Conservation (phyloP, 2,329 filamentous ascomycete species). For the Arthrinium puccinioides region DNA sequence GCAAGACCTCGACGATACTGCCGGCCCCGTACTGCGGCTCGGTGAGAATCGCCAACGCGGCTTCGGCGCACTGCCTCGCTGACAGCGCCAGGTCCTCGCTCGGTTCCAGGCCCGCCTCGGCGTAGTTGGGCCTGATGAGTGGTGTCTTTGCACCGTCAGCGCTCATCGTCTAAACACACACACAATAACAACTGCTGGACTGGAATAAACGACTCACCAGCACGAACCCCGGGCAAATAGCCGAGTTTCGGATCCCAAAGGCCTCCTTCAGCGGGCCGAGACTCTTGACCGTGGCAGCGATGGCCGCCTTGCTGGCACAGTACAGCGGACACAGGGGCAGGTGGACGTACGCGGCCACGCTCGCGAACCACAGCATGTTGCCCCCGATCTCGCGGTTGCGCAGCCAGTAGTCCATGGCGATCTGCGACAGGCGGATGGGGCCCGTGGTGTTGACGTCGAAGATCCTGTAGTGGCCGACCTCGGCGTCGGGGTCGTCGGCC, state of each 20-base stretch:
- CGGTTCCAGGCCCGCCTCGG: slow-evolving; percentile 19
- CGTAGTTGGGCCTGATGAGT: slow-evolving; percentile 19
- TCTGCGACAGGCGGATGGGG: slow-evolving; percentile 15
- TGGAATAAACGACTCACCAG: slow-evolving; percentile 13
- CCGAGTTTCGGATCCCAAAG: slow-evolving; percentile 24
- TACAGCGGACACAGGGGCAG: slow-evolving; percentile 21
- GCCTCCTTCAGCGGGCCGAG: slow-evolving; percentile 21
- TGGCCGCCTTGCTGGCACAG: slow-evolving; percentile 19
- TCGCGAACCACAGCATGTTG: slow-evolving; percentile 19
- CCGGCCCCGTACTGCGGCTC: slow-evolving; percentile 7
- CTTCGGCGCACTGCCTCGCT: slow-evolving; percentile 22
- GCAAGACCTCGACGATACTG: slow-evolving; percentile 5
- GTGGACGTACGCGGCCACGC: slow-evolving; percentile 21
- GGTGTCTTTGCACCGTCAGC: not conserved
- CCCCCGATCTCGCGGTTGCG: slow-evolving; percentile 13
- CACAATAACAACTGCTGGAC: not conserved
- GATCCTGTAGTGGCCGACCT: slow-evolving; percentile 11
- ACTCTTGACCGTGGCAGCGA: slow-evolving; percentile 13
- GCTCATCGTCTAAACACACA: not conserved
- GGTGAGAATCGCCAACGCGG: slow-evolving; percentile 19
- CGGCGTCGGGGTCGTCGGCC: slow-evolving; percentile 9
- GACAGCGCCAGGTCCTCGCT: slow-evolving; percentile 18
- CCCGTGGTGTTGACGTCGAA: slow-evolving; percentile 14
- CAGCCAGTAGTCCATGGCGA: slow-evolving; percentile 21
- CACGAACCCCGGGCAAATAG: slow-evolving; percentile 26